These are phyloP conservation scores for Penicillium roqueforti DNA, from an alignment of 495 filamentous ascomycete genomes.

Conservation along the genomic window DNA sequence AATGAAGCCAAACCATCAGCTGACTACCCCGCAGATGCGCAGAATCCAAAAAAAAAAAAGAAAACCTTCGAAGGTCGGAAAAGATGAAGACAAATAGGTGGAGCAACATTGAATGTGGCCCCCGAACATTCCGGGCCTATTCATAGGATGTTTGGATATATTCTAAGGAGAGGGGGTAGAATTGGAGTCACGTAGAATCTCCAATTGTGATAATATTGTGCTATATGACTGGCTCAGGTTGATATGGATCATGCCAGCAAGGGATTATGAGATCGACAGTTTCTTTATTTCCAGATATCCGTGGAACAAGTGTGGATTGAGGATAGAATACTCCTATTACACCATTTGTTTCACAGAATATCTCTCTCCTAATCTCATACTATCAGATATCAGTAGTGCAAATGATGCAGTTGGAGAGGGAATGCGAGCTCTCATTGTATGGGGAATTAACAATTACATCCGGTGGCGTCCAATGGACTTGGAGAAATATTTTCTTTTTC, in stretches of 20 bases:
- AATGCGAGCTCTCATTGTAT: background rate
- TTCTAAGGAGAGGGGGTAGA: no score
- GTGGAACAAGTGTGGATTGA: background rate
- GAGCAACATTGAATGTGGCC: slow-evolving; percentile 6
- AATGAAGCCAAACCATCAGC: slow-evolving; percentile 14
- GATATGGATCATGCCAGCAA: background rate
- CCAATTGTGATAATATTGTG: no score
- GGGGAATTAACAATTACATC: slow-evolving; percentile 1
- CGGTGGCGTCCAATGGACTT: slow-evolving; percentile 1
- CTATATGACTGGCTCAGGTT: no score
- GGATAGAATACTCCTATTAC: no score
- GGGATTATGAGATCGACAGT: background rate
- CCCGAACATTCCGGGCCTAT: background rate
- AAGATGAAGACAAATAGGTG: no score
- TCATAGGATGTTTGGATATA: background rate
- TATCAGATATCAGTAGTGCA: no score
- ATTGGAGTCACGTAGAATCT: no score
- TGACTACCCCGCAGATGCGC: slow-evolving; percentile 26
- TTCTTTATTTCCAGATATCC: background rate
- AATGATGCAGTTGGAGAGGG: background rate
- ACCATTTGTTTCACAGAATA: no score
- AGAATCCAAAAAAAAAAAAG: slow-evolving; percentile 2
- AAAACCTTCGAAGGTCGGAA: no score
- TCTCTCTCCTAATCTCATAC: no score
- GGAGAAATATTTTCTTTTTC: no score